Conservation (phyloP, 2,329 filamentous ascomycete genomes). For the Apiospora malaysiana region DNA sequence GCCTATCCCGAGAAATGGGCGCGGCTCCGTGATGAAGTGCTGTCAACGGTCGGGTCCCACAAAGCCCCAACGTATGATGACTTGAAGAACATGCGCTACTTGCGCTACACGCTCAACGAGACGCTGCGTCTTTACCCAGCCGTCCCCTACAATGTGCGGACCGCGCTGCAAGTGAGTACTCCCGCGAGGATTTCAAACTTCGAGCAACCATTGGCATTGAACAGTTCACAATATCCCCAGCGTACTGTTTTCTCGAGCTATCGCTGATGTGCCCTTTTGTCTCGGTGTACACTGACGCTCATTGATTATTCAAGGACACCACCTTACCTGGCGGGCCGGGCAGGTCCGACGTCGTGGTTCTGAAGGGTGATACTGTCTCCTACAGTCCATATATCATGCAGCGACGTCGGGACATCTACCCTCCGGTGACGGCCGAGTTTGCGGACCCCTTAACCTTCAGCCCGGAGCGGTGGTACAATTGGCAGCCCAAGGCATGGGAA, state of each 20-base stretch:
- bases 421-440: conserved; percentile 49
- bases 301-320: conserved; percentile 29
- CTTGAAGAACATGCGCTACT: conserved; percentile 73
- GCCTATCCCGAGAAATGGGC: conserved; percentile 60
- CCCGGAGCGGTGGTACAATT: conserved; percentile 53
- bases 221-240: too few species aligned
- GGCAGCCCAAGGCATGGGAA: conserved; percentile 50
- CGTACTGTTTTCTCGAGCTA: neutral
- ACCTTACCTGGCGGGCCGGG: conserved; percentile 29
- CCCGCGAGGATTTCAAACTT: neutral
- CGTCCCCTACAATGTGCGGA: conserved; percentile 60
- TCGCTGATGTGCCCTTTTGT: neutral
- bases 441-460: conserved; percentile 41
- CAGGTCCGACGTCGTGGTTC: conserved; percentile 48
- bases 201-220: neutral
- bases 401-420: conserved; percentile 55
- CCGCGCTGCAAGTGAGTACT: conserved; percentile 1
- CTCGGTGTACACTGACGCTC: neutral
- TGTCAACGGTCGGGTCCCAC: conserved; percentile 55
- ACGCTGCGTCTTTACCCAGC: conserved; percentile 54
- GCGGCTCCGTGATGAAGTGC: conserved; percentile 67
- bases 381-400: conserved; percentile 61
- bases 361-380: conserved; percentile 52
- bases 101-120: conserved; percentile 59
- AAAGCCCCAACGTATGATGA: conserved; percentile 64